Evolutionary conservation across 352 stramenopile genomes (phyloP).

Genomic region (Phytophthora hybrid): DNA sequence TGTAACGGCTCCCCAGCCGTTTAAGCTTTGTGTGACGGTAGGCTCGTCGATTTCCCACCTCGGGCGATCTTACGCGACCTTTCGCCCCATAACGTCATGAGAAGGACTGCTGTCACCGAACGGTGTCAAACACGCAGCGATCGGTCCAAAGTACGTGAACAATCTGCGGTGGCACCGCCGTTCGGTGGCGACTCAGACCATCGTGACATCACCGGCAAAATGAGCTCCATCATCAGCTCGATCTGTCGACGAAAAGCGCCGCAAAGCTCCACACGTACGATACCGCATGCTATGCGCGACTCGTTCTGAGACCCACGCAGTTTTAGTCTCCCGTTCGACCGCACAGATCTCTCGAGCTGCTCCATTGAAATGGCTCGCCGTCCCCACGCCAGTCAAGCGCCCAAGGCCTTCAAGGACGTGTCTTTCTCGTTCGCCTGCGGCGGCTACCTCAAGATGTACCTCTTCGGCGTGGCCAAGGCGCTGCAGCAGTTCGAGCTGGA

Average conservation of each 20-base stretch:
- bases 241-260: slow-evolving; percentile 23
- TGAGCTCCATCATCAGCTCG: slow-evolving; percentile 4
- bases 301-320: slow-evolving; percentile 14
- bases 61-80: slow-evolving; percentile 17
- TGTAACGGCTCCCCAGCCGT: slow-evolving; percentile 19
- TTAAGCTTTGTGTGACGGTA: slow-evolving; percentile 13
- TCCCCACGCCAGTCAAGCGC: slow-evolving; percentile 7
- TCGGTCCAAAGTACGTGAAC: slow-evolving; percentile 9
- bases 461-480: slow-evolving; percentile 88
- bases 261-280: background rate
- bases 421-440: slow-evolving; percentile 90
- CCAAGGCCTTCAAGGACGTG: slow-evolving; percentile 19
- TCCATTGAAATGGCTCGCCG: slow-evolving; percentile 10
- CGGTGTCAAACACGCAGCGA: background rate
- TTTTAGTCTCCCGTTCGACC: slow-evolving; percentile 23
- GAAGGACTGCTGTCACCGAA: slow-evolving; percentile 24
- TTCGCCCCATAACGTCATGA: background rate
- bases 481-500: slow-evolving; percentile 81
- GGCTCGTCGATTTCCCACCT: slow-evolving; percentile 22
- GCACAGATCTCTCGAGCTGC: background rate
- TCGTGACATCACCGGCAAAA: slow-evolving; percentile 14
- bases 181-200: slow-evolving; percentile 17
- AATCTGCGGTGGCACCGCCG: slow-evolving; percentile 1
- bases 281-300: slow-evolving; percentile 7
- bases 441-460: slow-evolving; percentile 91